These are phyloP conservation scores for Boletus rubroflammeus DNA, from an alignment of 768 basidiomycete species.

Conservation along the genomic window DNA sequence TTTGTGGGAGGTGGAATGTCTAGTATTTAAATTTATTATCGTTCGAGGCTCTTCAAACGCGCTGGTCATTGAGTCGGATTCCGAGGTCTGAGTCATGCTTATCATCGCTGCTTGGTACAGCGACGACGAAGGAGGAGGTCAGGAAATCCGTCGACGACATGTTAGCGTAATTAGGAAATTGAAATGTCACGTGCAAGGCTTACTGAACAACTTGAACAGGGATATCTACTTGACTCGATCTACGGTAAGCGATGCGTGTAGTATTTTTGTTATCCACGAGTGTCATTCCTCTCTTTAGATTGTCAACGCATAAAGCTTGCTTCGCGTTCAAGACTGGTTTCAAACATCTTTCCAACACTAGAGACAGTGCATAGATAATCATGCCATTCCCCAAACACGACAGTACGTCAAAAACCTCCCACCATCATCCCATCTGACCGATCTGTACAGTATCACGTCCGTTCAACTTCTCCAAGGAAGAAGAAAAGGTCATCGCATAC, in stretches of 20 bases:
- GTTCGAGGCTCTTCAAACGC: not conserved
- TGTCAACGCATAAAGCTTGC: not conserved
- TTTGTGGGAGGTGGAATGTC: not conserved
- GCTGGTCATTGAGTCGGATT: not conserved
- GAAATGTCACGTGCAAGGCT: not conserved
- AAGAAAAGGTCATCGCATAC: constrained; percentile 84
- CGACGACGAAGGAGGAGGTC: not conserved
- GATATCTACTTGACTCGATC: not conserved
- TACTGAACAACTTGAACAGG: too few relatives aligned
- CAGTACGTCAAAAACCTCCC: constrained; percentile 43
- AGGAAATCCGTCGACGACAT: not conserved
- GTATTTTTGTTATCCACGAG: not conserved
- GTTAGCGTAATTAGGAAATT: too few relatives aligned
- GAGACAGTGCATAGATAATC: not conserved
- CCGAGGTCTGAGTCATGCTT: not conserved
- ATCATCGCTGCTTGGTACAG: not conserved
- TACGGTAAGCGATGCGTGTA: not conserved
- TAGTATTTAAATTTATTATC: not conserved
- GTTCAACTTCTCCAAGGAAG: constrained; percentile 86
- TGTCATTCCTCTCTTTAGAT: constrained; percentile 4
- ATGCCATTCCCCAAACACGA: constrained; percentile 75
- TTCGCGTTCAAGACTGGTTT: not conserved
- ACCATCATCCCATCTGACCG: constrained; percentile 3
- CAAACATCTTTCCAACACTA: not conserved
- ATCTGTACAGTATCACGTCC: constrained; percentile 55